Base-by-base conservation (phyloP, 352 stramenopile genomes). In the Globisporangium iwayamae region DNA sequence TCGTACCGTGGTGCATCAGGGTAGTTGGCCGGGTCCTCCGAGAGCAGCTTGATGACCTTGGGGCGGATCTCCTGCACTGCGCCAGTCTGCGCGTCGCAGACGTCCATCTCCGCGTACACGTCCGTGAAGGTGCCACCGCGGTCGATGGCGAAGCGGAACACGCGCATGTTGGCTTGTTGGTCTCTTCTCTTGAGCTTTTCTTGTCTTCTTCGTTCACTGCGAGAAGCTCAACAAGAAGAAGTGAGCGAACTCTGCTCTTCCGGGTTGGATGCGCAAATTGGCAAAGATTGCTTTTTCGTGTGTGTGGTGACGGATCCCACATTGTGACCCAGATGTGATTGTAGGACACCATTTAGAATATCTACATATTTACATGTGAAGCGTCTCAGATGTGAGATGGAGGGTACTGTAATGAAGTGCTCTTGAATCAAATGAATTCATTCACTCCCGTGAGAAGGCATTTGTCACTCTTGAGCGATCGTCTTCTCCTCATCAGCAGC, bases 81-180 rank as follows among this genome's bases (percentile, higher is more conserved):
- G 20, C 81, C 76, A 36, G 32, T 36, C 30, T 71, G 39, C 10
- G 68, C 70, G 70, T 96, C 80, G 22, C 87, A 56, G 30, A 92
- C 83, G 62, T 96, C 89, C 65, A 98, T 91, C 75, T 94, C 90
- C 32, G 93, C 96, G 66, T 98, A 98, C n/a, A 99, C 85, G 72
- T 99, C 97, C 22, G 96, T 99, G 79, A 99, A 99, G 39, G 97
- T 99, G 32, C 95, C 91, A 62, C 97, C 94, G 63, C 96, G 94
- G 75, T 99, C 97, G 68, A 99, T 99, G 53, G 91, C 85, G 70
- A 99, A 98, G 72, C 96, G 91, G 69, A 98, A 93, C n/a, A 85
- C 76, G 41, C 87, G 76, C 74, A 73, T 79, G 20, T 3, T 59
- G 13, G 45, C 14, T 30, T 2, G 8, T 43, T 16, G 50, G 10